Base-by-base conservation (phyloP, 2,329 filamentous ascomycete species). In the Rhinocladiella similis region DNA sequence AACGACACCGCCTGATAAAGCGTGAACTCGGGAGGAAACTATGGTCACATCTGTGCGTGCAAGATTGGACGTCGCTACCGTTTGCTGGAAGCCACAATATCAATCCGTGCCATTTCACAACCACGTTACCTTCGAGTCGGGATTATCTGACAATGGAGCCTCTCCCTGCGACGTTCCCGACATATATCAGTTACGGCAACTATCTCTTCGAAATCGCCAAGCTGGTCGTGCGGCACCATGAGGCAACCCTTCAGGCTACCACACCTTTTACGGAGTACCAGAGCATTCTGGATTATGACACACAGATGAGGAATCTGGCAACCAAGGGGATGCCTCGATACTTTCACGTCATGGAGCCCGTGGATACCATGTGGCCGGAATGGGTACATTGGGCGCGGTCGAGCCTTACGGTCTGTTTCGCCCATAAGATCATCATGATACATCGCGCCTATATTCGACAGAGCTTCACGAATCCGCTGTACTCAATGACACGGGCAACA, bases 371-470 rank as follows among this genome's bases (percentile, higher is more conserved):
- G 3, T 77, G 75, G 74, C 75, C 75, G 9, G 62, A 59, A 27
- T 77, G 73, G 65, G 67, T 74, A 1, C 66, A 62, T 2, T 77
- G 74, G 74, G 73, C 73, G 1, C 67, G 72, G 13, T 38, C n/a
- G 10, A 55, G 58, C 14, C 43, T 57, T 6, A 61, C 58, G 4
- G 70, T 74, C 13, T 74, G 72, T 29, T 66, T 67, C 6, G 69
- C 70, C 7, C 75, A 77, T 38, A 77, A 77, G 54, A 70, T 75
- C 16, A 76, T 77, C 57, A 77, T 76, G 75, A 69, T 75, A 14
- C 62, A 64, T 51, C 69, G 76, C 39, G 72, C 70, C 39, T 77
- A 76, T 50, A 61, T 77, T 2, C 72, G 72, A 38, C 65, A 68
- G 36, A 75, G 73, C 47, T 76, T 77, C 59, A 73, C 70, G 2